Base-by-base conservation (phyloP, 2,329 filamentous ascomycete genomes). In the Alternaria sp. region DNA sequence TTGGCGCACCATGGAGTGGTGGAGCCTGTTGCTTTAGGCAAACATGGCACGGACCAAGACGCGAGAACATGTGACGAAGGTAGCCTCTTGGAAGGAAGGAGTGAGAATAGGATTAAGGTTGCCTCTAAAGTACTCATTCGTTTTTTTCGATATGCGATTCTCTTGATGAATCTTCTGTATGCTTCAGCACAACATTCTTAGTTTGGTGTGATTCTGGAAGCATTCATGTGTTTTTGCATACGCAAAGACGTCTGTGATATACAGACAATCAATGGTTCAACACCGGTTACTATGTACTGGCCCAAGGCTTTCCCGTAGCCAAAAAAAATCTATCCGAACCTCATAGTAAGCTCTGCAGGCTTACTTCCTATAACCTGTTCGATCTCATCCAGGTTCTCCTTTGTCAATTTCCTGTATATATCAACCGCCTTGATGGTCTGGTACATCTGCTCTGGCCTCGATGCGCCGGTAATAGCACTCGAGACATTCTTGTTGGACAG, bases 321-420 rank as follows among this genome's bases (percentile, higher is more conserved):
- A 17, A 40, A 40, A 11, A 11, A 24, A 24, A 13, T 34, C 17
- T 65, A 71, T 17, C 67, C 70, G 62, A 71, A 74, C 44, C 70
- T 66, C 52, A 56, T 66, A 11, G 56, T 65, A 42, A 72, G 46
- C 40, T 59, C 64, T 26, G 34, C 63, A 8, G 74, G 75, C 62
- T 76, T 78, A 54, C 76, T 77, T 51, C 63, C 66, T 49, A 77
- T 55, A 8, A 74, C 60, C 14, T 54, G 52, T 54, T 78, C 76
- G 63, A 78, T 76, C 68, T 82, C 80, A 51, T 77, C 72, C 77
- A 84, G 73, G 24, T 81, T 64, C 60, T 80, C 78, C 7, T 73
- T 64, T 26, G 77, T 79, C 67, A 84, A 63, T 63, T 79, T 78
- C 36, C 78, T 75, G 54, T 81, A 65, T 31, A 84, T 58, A 46